A percentile compares a stretch with the other conserved stretches of the same genome.
Evolutionary conservation across 2,329 filamentous ascomycete species (phyloP).

Genomic region (Sclerotinia spermophila): DNA sequence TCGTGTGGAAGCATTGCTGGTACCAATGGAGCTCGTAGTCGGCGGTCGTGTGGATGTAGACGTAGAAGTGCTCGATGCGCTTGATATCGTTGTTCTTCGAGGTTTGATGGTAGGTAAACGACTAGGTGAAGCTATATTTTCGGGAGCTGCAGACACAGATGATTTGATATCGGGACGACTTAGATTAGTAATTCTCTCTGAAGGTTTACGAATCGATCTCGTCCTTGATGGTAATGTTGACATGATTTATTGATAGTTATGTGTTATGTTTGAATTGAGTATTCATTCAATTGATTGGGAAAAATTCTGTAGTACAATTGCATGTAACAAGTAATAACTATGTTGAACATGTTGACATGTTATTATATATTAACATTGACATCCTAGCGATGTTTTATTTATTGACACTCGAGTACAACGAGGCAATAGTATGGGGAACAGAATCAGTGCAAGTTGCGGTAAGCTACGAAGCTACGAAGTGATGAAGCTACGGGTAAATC

Average conservation of each 20-base stretch:
- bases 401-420: not conserved
- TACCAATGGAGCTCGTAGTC: constrained; percentile 26
- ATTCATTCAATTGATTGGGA: not conserved
- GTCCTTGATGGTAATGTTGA: constrained; percentile 30
- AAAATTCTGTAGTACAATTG: not conserved
- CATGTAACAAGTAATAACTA: not conserved
- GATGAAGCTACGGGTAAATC: not conserved
- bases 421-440: not conserved
- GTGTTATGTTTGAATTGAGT: not conserved
- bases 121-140: constrained; percentile 30
- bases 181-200: constrained; percentile 22
- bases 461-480: not conserved
- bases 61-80: not conserved
- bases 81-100: constrained; percentile 27
- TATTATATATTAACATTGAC: not conserved
- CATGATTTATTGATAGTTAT: constrained; percentile 21
- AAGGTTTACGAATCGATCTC: constrained; percentile 32
- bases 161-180: constrained; percentile 10
- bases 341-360: not conserved
- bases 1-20: constrained; percentile 29
- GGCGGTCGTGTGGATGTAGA: constrained; percentile 24
- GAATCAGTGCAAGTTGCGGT: not conserved
- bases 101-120: constrained; percentile 34
- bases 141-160: not conserved
- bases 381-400: not conserved